Evolutionary conservation across 2,329 filamentous ascomycete species (phyloP), one percentile per base, ranked within the genome.

Genomic region (Aspergillus niger): DNA sequence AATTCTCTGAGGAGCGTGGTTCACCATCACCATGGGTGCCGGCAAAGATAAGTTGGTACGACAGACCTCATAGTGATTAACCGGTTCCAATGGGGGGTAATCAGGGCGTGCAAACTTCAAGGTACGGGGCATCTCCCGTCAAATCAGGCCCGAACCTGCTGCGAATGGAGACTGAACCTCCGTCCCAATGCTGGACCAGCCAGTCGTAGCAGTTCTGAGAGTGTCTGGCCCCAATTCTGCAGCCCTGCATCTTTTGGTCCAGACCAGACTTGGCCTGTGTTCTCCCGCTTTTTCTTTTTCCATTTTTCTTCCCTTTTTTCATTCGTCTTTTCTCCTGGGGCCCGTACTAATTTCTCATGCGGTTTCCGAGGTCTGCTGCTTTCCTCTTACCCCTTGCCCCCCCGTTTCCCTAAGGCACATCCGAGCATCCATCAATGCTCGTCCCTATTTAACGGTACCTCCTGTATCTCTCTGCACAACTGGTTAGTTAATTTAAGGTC

Each of bases 241-340:
- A 65, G 64, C 63, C 59, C 56, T 65, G 61, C 61, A 63, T 60
- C 53, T 59, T 50, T 57, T 60, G 60, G 65, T 61, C 64, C 60
- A 65, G 64, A 65, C 64, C 63, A 55, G 30, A 59, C 54, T 54
- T 57, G 39, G 36, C 48, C 51, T 58, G 41, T 51, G 38, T 41
- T 55, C 22, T 32, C 17, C 38, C 53, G 20, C 28, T 15, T 15
- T 44, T 32, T 44, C 17, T 32, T 48, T 24, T 17, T 59, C 32
- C n/a, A 41, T 48, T 55, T 54, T 58, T 56, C 24, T 55, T 61
- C 28, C 61, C 52, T 60, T n/a, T 39, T 32, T 17, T 15, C 36
- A 43, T 50, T 54, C 57, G 3, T 17, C 47, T 24, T 26, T 17
- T 41, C 39, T 30, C 36, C 6, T 43, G 22, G 38, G 20, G 36